These are phyloP conservation scores for Xanthoparmelia taractica DNA, from an alignment of 495 filamentous ascomycete genomes.

Conservation along the genomic window DNA sequence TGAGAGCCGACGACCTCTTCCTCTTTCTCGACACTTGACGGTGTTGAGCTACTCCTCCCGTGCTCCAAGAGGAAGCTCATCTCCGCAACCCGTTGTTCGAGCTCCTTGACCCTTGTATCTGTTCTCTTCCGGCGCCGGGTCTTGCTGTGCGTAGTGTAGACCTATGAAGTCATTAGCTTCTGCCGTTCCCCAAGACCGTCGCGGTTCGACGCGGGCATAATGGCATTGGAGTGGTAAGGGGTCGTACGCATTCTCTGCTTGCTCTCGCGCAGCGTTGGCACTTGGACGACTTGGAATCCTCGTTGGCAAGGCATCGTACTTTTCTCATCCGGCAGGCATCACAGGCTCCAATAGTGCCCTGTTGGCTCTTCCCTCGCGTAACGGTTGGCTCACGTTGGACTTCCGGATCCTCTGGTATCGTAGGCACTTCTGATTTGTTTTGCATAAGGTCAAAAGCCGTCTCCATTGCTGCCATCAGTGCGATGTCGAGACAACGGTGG, in stretches of 20 bases:
- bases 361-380: constrained; percentile 5
- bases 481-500: neutral
- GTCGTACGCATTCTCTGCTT: constrained; percentile 52
- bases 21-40: constrained; percentile 7
- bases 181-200: neutral
- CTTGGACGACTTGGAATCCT: constrained; percentile 14
- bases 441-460: neutral
- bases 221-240: neutral
- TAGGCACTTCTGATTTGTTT: constrained; percentile 1
- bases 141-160: constrained; percentile 73
- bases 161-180: neutral
- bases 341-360: constrained; percentile 21
- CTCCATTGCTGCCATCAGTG: neutral
- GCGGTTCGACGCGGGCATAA: neutral
- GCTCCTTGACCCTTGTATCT: constrained; percentile 80
- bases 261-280: constrained; percentile 87
- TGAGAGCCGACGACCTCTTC: neutral
- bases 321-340: constrained; percentile 22
- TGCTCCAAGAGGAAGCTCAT: constrained; percentile 22
- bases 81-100: constrained; percentile 83
- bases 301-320: constrained; percentile 22
- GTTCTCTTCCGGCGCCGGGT: constrained; percentile 83
- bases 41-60: constrained; percentile 8
- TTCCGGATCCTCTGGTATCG: constrained; percentile 5
- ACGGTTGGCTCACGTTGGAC: neutral